Evolutionary conservation across 2,329 filamentous ascomycete species (phyloP).

Genomic region (Didymellaceae sp.): DNA sequence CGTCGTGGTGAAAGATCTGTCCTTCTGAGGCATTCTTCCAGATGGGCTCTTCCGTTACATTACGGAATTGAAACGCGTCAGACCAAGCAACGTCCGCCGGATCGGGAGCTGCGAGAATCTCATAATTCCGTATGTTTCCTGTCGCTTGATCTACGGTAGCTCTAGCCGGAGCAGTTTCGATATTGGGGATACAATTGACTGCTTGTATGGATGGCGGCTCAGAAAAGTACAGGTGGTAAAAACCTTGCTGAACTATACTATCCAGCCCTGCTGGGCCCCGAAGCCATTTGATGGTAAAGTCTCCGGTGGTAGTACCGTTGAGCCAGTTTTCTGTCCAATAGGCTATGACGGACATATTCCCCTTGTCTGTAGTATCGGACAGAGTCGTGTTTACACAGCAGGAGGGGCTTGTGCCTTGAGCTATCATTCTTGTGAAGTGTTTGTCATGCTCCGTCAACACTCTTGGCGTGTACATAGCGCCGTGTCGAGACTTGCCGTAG

Average conservation of each 20-base stretch:
- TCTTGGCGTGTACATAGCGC: not conserved
- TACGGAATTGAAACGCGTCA: conserved; percentile 15
- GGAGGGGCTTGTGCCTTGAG: not conserved
- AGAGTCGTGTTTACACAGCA: not conserved
- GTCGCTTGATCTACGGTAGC: conserved; percentile 14
- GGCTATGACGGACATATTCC: not conserved
- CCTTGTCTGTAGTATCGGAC: not conserved
- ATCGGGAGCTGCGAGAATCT: conserved; percentile 8
- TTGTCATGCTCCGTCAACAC: not conserved
- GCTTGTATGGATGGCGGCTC: conserved; percentile 19
- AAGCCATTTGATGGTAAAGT: conserved; percentile 23
- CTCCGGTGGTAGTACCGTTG: not conserved
- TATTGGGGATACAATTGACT: conserved; percentile 19
- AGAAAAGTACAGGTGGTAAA: not conserved
- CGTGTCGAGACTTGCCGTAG: not conserved
- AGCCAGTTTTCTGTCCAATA: conserved; percentile 19
- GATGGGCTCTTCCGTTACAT: conserved; percentile 3
- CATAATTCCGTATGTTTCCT: conserved; percentile 14
- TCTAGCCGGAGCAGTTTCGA: conserved; percentile 14
- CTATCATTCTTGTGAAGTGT: not conserved
- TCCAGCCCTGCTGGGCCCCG: not conserved
- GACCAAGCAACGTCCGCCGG: conserved; percentile 13
- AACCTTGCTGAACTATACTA: not conserved
- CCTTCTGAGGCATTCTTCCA: not conserved
- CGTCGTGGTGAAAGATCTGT: conserved; percentile 5